phyloP scores from a whole-genome alignment of 129 eudicot genomes.

The Flaveria sonorensis region DNA sequence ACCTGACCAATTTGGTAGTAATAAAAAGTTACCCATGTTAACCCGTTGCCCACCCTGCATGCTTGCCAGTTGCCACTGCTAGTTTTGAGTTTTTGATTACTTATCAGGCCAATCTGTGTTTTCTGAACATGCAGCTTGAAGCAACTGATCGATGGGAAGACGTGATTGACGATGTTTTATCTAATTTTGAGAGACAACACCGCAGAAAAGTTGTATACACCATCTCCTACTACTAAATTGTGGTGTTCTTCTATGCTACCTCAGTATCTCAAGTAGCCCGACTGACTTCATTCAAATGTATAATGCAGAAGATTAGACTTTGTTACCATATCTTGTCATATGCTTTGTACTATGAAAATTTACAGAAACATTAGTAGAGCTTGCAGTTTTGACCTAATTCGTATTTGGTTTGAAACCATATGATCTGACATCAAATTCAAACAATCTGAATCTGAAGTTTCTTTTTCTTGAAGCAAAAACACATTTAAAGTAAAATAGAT shows the following conservation, averaged over 20 bases:
- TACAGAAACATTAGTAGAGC: neutral
- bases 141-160: constrained; percentile 75
- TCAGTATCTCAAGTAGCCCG: neutral
- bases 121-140: constrained; percentile 53
- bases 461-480: no score
- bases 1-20: neutral
- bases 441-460: neutral
- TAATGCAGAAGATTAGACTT: neutral
- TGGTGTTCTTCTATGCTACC: neutral
- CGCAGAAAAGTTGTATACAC: constrained; percentile 70
- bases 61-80: neutral
- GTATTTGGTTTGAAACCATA: no score
- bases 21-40: neutral
- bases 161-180: constrained; percentile 57
- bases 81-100: constrained; percentile 14
- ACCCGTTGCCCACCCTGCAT: no score
- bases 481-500: no score
- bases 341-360: neutral
- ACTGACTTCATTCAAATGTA: neutral
- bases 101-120: neutral
- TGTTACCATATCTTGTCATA: neutral
- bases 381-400: no score
- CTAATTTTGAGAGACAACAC: constrained; percentile 65
- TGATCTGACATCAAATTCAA: no score
- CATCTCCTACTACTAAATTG: constrained; percentile 59